Percentiles rank a stretch among this genome's conserved stretches.
phyloP scores from a whole-genome alignment of 2,329 filamentous ascomycete genomes.

The Dichotomopilus funicola region DNA sequence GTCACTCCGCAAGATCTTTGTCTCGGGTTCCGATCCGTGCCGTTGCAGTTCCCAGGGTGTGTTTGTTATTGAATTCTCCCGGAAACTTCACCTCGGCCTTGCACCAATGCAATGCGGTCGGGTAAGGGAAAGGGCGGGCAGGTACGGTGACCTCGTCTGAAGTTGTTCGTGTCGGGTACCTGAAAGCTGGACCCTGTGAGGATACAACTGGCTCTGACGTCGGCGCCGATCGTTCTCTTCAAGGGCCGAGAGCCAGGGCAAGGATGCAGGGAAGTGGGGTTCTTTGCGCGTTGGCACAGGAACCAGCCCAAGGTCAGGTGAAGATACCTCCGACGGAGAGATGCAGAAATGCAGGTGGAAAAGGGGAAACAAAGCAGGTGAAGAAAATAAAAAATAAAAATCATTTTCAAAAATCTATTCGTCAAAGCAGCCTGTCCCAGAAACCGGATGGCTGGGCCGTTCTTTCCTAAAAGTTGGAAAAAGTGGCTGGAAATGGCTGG shows the following conservation, averaged over 20 bases:
- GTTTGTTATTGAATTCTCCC: no score
- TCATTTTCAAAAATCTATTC: no score
- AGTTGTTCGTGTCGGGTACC: no score
- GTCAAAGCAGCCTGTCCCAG: no score
- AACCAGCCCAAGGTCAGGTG: not conserved
- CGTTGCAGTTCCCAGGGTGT: no score
- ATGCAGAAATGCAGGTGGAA: not conserved
- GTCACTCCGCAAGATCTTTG: not conserved
- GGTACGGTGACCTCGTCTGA: no score
- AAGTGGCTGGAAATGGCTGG: not conserved
- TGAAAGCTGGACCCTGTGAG: not conserved
- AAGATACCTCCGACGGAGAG: no score
- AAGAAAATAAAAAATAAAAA: not conserved
- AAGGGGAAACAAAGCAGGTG: not conserved
- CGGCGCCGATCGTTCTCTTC: not conserved
- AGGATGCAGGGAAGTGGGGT: conserved; percentile 3
- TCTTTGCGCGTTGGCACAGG: conserved; percentile 1
- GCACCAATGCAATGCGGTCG: no score
- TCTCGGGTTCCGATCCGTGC: not conserved
- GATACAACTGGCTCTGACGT: not conserved
- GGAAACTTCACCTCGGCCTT: no score
- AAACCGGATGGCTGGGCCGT: no score
- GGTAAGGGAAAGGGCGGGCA: no score
- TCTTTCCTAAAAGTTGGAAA: not conserved
- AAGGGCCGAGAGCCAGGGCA: not conserved